Conservation (phyloP, 148 eudicot genomes). For the Rhododendron ferrugineum region DNA sequence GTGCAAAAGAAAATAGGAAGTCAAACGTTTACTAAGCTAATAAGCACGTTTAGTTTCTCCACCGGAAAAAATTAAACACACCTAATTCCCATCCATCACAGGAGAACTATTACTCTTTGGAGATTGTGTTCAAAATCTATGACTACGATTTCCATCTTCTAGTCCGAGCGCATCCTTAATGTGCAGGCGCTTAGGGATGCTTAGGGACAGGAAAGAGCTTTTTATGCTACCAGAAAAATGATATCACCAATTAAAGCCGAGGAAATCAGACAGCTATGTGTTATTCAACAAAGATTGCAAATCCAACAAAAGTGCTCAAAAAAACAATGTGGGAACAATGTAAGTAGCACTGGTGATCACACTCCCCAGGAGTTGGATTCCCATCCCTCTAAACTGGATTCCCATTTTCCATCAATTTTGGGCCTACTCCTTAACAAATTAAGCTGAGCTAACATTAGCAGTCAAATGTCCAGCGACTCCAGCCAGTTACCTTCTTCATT, state of each 20-base stretch:
- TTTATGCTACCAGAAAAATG: not conserved
- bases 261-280: not conserved
- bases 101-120: not conserved
- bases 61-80: not conserved
- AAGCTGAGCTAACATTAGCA: not conserved
- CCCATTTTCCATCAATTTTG: not conserved
- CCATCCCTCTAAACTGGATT: not conserved
- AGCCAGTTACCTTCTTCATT: constrained; percentile 55
- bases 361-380: not conserved
- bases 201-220: not conserved
- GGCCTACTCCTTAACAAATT: not conserved
- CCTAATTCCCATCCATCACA: not conserved
- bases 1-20: not conserved
- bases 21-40: not conserved
- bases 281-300: not conserved
- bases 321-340: not conserved
- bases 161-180: not conserved
- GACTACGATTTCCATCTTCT: not conserved
- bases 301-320: not conserved
- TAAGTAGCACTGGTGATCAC: not conserved
- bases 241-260: not conserved
- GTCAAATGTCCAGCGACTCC: not conserved
- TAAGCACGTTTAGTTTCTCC: constrained; percentile 1
- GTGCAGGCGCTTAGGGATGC: not conserved
- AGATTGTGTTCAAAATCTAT: not conserved